Percentiles rank a stretch among this genome's conserved stretches.
These are phyloP conservation scores for Trypanosoma boissoni DNA, from an alignment of 208 protist genomes.

Conservation along the genomic window DNA sequence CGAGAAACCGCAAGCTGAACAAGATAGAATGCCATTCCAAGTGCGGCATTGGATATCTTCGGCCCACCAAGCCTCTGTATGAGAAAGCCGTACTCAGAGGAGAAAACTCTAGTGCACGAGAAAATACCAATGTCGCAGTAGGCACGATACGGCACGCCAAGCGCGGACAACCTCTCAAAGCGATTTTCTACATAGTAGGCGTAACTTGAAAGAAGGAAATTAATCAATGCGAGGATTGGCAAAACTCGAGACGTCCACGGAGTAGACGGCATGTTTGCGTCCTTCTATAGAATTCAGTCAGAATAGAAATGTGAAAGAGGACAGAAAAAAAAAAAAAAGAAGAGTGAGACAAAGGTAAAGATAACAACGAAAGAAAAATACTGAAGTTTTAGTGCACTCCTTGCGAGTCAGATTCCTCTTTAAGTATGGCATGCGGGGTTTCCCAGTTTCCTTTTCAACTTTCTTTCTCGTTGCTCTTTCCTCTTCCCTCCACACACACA, in stretches of 20 bases:
- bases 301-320: not conserved
- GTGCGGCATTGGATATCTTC: constrained; percentile 51
- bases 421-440: too few species aligned
- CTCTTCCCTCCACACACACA: too few species aligned
- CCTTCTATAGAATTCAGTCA: not conserved
- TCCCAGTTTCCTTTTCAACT: not conserved
- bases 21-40: constrained; percentile 65
- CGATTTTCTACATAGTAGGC: constrained; percentile 64
- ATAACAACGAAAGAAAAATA: not conserved
- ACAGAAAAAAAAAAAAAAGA: constrained; percentile 7
- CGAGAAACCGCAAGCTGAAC: constrained; percentile 39
- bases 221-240: constrained; percentile 30
- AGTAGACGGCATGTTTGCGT: not conserved
- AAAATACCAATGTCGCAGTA: constrained; percentile 72
- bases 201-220: constrained; percentile 60
- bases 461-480: not conserved
- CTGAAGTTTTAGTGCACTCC: constrained; percentile 3
- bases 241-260: not conserved
- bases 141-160: constrained; percentile 43
- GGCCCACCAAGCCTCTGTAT: constrained; percentile 62
- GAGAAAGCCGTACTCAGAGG: constrained; percentile 54
- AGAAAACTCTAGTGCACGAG: constrained; percentile 71
- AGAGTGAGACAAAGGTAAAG: not conserved
- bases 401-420: too few species aligned
- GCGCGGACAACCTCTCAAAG: constrained; percentile 31